Percentiles rank a stretch among this genome's conserved stretches.
Evolutionary conservation across 2,329 filamentous ascomycete genomes (phyloP).

Genomic region (Monilinia vaccinii-corymbosi): DNA sequence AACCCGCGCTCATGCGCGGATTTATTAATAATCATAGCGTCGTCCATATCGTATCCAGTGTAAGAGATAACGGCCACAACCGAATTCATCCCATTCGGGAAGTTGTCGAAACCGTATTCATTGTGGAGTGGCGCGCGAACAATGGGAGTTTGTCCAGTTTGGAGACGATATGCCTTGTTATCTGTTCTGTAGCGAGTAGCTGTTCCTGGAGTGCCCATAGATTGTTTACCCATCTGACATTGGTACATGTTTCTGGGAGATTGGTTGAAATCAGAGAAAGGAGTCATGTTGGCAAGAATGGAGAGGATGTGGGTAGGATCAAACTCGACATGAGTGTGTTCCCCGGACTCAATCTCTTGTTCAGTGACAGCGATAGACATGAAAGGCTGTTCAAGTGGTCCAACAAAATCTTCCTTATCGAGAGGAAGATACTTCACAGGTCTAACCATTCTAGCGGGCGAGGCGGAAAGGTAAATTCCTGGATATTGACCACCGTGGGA

Average conservation of each 20-base stretch:
- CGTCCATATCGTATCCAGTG: constrained; percentile 99
- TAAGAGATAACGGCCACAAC: constrained; percentile 98
- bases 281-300: constrained; percentile 96
- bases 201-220: constrained; percentile 92
- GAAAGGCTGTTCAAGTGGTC: constrained; percentile 91
- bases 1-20: constrained; percentile 93
- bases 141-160: constrained; percentile 92
- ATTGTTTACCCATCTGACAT: constrained; percentile 99
- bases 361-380: constrained; percentile 96
- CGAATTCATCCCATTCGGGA: constrained; percentile 91
- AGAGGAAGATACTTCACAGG: constrained; percentile 88
- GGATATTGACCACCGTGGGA: constrained; percentile 92
- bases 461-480: constrained; percentile 86
- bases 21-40: constrained; percentile 99
- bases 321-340: constrained; percentile 89
- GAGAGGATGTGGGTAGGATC: constrained; percentile 95
- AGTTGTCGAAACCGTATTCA: constrained; percentile 94
- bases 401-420: constrained; percentile 78
- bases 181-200: constrained; percentile 81
- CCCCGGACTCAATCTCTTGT: constrained; percentile 74
- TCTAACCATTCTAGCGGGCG: constrained; percentile 76
- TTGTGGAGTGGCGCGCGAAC: constrained; percentile 90
- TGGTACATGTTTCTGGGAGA: constrained; percentile 99
- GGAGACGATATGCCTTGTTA: constrained; percentile 92
- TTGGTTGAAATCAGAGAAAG: constrained; percentile 98